Conservation (phyloP, 2,329 filamentous ascomycete species). For the Alternaria solani region DNA sequence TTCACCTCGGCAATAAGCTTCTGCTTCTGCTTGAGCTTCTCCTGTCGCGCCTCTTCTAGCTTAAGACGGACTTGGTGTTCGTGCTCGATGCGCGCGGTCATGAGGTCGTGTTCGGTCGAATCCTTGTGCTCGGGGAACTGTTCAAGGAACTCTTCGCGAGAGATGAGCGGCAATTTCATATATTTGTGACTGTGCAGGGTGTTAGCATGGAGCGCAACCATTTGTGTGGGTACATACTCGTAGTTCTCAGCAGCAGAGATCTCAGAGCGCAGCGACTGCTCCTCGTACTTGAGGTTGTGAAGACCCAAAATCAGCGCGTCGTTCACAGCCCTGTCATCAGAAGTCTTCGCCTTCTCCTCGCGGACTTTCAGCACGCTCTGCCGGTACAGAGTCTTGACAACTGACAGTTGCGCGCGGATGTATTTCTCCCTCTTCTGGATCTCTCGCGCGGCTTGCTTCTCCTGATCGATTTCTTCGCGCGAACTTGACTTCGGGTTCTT, state of each 20-base stretch:
- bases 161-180: slow-evolving; percentile 82
- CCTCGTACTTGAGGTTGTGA: slow-evolving; percentile 96
- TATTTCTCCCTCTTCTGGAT: slow-evolving; percentile 68
- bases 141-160: slow-evolving; percentile 80
- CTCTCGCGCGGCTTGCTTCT: slow-evolving; percentile 34
- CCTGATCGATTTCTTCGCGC: slow-evolving; percentile 34
- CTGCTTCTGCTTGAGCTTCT: slow-evolving; percentile 69
- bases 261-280: slow-evolving; percentile 87
- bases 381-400: slow-evolving; percentile 77
- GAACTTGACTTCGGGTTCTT: slow-evolving; percentile 25
- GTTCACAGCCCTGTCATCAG: slow-evolving; percentile 87
- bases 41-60: slow-evolving; percentile 82
- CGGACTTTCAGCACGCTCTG: slow-evolving; percentile 81
- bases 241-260: slow-evolving; percentile 91
- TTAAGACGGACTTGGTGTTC: slow-evolving; percentile 85
- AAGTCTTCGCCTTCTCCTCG: slow-evolving; percentile 84
- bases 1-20: slow-evolving; percentile 80
- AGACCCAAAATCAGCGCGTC: slow-evolving; percentile 90
- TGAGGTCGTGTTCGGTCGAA: slow-evolving; percentile 79
- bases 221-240: slow-evolving; percentile 68
- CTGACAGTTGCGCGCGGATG: slow-evolving; percentile 71
- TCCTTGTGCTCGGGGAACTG: slow-evolving; percentile 77
- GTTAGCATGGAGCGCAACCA: slow-evolving; percentile 14
- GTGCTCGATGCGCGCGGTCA: slow-evolving; percentile 89
- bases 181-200: slow-evolving; percentile 76